These are phyloP conservation scores for Chalciporus chontae DNA, from an alignment of 768 basidiomycete genomes.

Conservation along the genomic window DNA sequence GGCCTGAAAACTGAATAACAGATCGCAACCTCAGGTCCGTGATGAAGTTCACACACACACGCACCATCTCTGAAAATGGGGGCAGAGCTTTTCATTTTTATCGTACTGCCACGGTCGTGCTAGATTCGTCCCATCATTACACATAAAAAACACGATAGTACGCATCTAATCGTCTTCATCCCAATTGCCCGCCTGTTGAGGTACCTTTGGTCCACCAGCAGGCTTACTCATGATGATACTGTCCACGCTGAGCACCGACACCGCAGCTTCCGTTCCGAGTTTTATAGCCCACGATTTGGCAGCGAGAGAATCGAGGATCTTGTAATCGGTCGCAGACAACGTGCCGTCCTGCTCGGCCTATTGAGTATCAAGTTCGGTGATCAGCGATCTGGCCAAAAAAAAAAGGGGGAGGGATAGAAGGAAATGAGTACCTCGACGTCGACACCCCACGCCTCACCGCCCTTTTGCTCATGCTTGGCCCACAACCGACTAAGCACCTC, in stretches of 20 bases:
- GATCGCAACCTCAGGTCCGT: no score
- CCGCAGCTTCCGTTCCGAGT: constrained; percentile 89
- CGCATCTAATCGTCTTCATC: constrained; percentile 57
- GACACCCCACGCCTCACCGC: constrained; percentile 76
- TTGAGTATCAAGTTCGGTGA: neutral
- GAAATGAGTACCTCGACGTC: constrained; percentile 71
- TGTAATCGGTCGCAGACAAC: constrained; percentile 53
- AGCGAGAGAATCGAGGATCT: constrained; percentile 83
- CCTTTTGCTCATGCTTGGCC: constrained; percentile 82
- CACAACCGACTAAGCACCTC: constrained; percentile 86
- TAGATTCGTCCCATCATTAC: constrained; percentile 1
- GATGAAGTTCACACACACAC: no score
- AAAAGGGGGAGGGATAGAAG: neutral
- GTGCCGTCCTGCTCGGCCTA: constrained; percentile 82
- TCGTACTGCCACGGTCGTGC: no score
- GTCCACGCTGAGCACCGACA: constrained; percentile 90
- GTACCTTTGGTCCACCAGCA: constrained; percentile 85
- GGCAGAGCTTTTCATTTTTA: neutral
- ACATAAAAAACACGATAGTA: constrained; percentile 7
- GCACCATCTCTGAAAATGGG: no score
- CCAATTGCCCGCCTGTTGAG: constrained; percentile 86
- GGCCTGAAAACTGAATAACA: no score
- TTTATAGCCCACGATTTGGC: constrained; percentile 89
- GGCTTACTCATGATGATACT: constrained; percentile 97
- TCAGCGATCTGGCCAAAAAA: neutral